These are phyloP conservation scores for Candida takata DNA, from an alignment of 805 yeast species.

Conservation along the genomic window DNA sequence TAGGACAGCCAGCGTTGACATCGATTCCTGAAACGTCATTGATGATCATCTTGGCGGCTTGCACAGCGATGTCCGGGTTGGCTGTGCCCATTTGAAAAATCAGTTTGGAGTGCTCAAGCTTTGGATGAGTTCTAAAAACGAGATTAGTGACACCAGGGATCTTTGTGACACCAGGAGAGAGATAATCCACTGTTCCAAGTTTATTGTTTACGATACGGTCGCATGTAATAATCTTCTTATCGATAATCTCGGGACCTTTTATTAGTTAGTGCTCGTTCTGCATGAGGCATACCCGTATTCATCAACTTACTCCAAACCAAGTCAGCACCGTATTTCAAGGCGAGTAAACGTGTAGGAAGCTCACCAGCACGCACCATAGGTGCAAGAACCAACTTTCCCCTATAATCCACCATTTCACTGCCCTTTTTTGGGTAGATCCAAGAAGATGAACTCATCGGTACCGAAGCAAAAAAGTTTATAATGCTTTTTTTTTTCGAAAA, in stretches of 20 bases:
- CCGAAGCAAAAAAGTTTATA: too few species aligned
- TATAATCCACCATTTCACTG: constrained; percentile 52
- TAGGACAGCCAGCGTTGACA: constrained; percentile 95
- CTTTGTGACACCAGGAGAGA: constrained; percentile 35
- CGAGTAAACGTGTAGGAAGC: constrained; percentile 77
- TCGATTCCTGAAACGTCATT: constrained; percentile 89
- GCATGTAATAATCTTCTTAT: constrained; percentile 71
- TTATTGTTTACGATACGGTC: constrained; percentile 51
- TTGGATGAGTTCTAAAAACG: constrained; percentile 68
- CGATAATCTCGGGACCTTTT: constrained; percentile 77
- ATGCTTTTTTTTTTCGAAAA: too few species aligned
- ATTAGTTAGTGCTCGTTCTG: constrained; percentile 10
- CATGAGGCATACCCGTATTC: neutral
- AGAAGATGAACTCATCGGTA: too few species aligned
- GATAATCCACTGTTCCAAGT: constrained; percentile 55
- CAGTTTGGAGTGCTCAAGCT: constrained; percentile 53
- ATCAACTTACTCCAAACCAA: constrained; percentile 67
- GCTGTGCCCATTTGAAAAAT: constrained; percentile 92
- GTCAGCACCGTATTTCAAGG: constrained; percentile 84
- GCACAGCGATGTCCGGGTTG: constrained; percentile 74
- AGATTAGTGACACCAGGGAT: constrained; percentile 44
- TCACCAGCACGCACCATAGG: constrained; percentile 98
- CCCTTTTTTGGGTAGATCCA: neutral
- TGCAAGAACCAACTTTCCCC: constrained; percentile 78
- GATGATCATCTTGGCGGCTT: constrained; percentile 78